Conservation (phyloP, 768 basidiomycete species). For the Pleurotus tuber-regium region DNA sequence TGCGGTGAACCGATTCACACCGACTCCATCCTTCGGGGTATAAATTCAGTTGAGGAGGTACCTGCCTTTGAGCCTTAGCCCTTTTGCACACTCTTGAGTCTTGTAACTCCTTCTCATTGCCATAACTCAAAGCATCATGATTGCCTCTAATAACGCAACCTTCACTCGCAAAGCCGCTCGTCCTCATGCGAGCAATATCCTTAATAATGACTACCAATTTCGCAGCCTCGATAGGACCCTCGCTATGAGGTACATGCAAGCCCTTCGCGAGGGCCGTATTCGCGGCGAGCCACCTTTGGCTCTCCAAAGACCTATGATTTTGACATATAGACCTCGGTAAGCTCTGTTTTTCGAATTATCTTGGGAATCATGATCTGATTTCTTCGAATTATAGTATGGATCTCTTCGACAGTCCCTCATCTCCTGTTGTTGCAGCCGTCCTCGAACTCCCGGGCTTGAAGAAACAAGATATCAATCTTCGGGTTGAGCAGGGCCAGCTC, state of each 20-base stretch:
- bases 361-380: too few species aligned
- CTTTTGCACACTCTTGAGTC: too few species aligned
- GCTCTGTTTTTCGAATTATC: too few species aligned
- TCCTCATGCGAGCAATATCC: not conserved
- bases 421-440: conserved; percentile 9
- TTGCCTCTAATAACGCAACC: not conserved
- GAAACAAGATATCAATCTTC: conserved; percentile 16
- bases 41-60: too few species aligned
- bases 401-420: conserved; percentile 11
- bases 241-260: conserved; percentile 11
- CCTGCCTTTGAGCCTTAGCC: too few species aligned
- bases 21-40: too few species aligned
- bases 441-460: conserved; percentile 16
- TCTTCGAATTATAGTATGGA: conserved; percentile 17
- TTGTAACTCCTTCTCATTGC: too few species aligned
- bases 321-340: conserved; percentile 13
- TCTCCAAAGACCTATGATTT: not conserved
- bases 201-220: conserved; percentile 9
- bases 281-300: conserved; percentile 9
- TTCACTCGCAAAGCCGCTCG: conserved; percentile 2
- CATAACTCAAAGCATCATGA: too few species aligned
- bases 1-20: too few species aligned
- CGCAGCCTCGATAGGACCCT: conserved; percentile 13
- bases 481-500: conserved; percentile 12
- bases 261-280: conserved; percentile 5